phyloP scores from a whole-genome alignment of 2,329 filamentous ascomycete genomes.

The Gnomoniopsis smithogilvyi region DNA sequence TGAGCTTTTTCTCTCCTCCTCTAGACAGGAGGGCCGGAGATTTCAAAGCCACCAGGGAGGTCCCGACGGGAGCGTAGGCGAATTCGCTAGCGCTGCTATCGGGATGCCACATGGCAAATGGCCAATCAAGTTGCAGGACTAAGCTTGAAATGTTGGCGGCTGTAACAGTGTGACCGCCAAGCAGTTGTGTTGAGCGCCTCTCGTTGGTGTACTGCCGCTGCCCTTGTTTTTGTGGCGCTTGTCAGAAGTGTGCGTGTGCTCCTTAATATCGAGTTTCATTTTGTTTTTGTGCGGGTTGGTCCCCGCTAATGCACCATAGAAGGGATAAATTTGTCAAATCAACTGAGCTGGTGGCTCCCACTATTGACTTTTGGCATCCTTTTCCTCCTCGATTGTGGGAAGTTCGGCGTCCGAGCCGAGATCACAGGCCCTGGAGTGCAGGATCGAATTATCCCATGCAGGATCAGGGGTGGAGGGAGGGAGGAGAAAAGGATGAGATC shows the following conservation, averaged over 20 bases:
- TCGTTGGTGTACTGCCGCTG: background rate
- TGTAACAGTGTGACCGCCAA: background rate
- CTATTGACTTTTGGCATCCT: background rate
- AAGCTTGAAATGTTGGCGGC: background rate
- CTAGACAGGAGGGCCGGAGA: too few species aligned
- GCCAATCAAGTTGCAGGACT: background rate
- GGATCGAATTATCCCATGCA: background rate
- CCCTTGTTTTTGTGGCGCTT: background rate
- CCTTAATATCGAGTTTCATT: too few species aligned
- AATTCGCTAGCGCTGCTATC: background rate
- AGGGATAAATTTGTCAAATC: too few species aligned
- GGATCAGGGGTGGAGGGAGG: background rate
- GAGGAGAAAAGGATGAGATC: background rate
- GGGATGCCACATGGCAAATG: background rate
- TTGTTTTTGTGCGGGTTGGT: too few species aligned
- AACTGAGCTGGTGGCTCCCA: too few species aligned
- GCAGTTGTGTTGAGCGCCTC: background rate
- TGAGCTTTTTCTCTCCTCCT: too few species aligned
- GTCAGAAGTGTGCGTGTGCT: background rate
- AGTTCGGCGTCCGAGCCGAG: background rate
- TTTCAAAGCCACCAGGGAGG: background rate
- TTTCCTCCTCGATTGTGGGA: background rate
- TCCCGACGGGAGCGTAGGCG: background rate
- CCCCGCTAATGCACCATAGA: too few species aligned
- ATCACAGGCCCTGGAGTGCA: background rate